Base-by-base conservation (phyloP, 2,329 filamentous ascomycete species). In the Fusarium cicatricum region DNA sequence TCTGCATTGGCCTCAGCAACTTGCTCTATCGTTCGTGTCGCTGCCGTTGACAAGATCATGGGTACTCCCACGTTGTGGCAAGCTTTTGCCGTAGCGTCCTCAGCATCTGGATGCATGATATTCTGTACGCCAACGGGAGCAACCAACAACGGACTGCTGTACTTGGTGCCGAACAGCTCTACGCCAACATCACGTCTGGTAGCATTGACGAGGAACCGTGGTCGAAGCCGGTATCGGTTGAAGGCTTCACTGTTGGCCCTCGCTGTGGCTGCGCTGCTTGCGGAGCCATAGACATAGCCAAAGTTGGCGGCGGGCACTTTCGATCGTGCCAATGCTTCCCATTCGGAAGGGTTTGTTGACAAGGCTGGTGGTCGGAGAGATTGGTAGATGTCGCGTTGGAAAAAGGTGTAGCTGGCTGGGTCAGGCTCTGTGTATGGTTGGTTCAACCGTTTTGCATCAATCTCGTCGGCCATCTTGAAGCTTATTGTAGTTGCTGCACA, bases 41-140 rank as follows among this genome's bases (percentile, higher is more conserved):
- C 81, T 2, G 89, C 88, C 2, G 89, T 91, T 56, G 83, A 87
- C 42, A 91, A 76, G 46, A 86, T 86, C 71, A 86, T 90, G 0
- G 90, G 89, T 0, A 92, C 78, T 2, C 80, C 77, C 1, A 86
- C 75, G 12, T 84, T 79, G 3, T 80, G 79, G 55, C 86, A 89
- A 1, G 85, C 86, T n/a, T 79, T 74, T 0, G 89, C 86, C 0
- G 86, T 81, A 1, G 86, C 88, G 1, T 81, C 77, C 66, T 92
- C 89, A 12, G 80, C 84, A 62, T 90, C 85, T 0, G 76, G 70
- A 63, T 92, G 88, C 68, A 89, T 86, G 28, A 90, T 85, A 2
- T 77, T 77, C 65, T 91, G 88, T 0, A 90, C 87, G 0, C 90
- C 89, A 2, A 92, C 79, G 0, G 89, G 89, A 1, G 88, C 88